Evolutionary conservation across 768 basidiomycete species (phyloP).

Genomic region (Mycena filopes): DNA sequence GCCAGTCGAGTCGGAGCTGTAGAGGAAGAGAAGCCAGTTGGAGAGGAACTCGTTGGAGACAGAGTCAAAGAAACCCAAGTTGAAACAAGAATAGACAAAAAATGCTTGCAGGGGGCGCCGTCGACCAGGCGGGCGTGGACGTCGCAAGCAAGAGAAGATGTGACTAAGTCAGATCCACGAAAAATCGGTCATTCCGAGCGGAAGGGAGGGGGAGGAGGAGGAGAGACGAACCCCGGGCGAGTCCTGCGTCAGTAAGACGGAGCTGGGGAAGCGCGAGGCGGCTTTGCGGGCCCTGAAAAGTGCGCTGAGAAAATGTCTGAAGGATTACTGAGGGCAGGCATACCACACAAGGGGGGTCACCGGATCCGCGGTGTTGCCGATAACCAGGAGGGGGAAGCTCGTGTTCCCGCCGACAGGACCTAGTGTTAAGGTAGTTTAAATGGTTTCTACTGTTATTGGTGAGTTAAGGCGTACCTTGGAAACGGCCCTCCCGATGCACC

Average conservation of each 20-base stretch:
- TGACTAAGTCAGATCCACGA: too few species aligned
- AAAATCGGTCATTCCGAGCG: too few species aligned
- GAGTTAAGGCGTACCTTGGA: neutral
- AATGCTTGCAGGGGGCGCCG: too few species aligned
- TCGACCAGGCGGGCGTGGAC: too few species aligned
- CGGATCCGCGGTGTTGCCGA: slow-evolving; percentile 37
- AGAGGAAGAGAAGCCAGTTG: too few species aligned
- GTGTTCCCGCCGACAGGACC: slow-evolving; percentile 35
- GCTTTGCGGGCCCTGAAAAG: slow-evolving; percentile 23
- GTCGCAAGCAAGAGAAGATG: too few species aligned
- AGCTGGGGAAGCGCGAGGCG: slow-evolving; percentile 22
- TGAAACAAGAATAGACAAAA: too few species aligned
- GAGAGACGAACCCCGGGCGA: slow-evolving; percentile 31
- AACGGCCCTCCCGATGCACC: too few species aligned
- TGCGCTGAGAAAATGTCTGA: neutral
- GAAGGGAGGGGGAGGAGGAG: neutral
- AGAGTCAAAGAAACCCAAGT: too few species aligned
- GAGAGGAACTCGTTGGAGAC: too few species aligned
- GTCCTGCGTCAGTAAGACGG: slow-evolving; percentile 33
- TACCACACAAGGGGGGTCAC: slow-evolving; percentile 33
- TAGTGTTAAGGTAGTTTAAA: neutral
- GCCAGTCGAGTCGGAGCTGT: too few species aligned
- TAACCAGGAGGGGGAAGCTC: slow-evolving; percentile 38
- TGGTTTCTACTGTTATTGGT: too few species aligned
- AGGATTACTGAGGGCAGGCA: neutral